These are phyloP conservation scores for Ballota nigra DNA, from an alignment of 257 asterid species.

Conservation along the genomic window DNA sequence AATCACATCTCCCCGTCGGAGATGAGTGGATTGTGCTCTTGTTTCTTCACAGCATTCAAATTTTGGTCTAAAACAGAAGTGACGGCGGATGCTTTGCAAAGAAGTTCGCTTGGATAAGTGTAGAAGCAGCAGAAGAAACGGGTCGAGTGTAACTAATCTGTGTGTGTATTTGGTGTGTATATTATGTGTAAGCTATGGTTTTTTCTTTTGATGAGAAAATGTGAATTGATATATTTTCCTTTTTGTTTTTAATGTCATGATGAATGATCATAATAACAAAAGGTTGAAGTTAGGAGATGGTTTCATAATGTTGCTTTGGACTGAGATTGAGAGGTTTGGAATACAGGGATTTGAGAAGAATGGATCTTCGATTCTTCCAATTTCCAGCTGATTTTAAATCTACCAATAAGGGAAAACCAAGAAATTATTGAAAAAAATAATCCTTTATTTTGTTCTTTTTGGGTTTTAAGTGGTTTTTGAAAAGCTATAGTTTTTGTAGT, in stretches of 20 bases:
- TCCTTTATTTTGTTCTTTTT: no score
- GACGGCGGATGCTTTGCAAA: background rate
- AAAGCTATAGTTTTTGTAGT: no score
- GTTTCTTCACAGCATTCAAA: background rate
- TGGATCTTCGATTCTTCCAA: no score
- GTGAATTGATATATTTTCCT: background rate
- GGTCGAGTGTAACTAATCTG: background rate
- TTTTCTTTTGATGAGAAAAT: background rate
- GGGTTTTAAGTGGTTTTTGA: no score
- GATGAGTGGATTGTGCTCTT: background rate
- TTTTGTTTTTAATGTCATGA: background rate
- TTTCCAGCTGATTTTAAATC: no score
- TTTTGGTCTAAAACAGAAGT: background rate
- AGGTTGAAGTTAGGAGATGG: background rate
- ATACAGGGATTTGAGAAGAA: background rate
- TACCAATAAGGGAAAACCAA: no score
- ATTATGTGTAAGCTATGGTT: background rate
- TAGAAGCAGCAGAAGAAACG: background rate
- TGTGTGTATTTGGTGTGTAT: background rate
- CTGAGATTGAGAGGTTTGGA: background rate
- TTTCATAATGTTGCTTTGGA: background rate
- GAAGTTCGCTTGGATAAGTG: background rate
- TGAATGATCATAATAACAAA: background rate
- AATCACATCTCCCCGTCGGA: background rate
- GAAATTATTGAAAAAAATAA: no score